These are phyloP conservation scores for Arachis hypogaea DNA, from an alignment of 306 rosid genomes.

Conservation along the genomic window DNA sequence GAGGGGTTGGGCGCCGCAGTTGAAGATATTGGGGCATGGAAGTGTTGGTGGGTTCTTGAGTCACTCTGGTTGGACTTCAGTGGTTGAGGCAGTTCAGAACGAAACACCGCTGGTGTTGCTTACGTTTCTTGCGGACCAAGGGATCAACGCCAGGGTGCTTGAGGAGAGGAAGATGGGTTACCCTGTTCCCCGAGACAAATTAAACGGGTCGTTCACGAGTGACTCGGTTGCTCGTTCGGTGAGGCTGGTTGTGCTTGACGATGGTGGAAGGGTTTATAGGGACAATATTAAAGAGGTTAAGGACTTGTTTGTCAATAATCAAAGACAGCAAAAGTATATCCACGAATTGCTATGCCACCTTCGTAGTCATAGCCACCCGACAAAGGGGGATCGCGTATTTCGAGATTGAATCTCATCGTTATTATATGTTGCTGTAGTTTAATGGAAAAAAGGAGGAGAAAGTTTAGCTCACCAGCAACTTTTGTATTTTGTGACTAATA, in stretches of 20 bases:
- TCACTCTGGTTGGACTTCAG: conserved; percentile 59
- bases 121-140: conserved; percentile 38
- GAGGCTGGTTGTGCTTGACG: conserved; percentile 40
- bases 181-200: conserved; percentile 36
- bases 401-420: too few species aligned
- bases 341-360: conserved; percentile 31
- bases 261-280: conserved; percentile 44
- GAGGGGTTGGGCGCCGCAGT: conserved; percentile 48
- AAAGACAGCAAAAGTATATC: conserved; percentile 27
- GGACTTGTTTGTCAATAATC: conserved; percentile 26
- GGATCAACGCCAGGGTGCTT: conserved; percentile 42
- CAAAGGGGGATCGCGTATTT: too few species aligned
- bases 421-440: too few species aligned
- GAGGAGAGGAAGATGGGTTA: conserved; percentile 49
- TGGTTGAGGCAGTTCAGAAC: conserved; percentile 42
- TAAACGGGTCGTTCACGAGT: conserved; percentile 44
- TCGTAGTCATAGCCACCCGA: too few species aligned
- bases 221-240: conserved; percentile 44
- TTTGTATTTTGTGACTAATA: too few species aligned
- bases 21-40: conserved; percentile 46
- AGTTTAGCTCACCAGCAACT: too few species aligned
- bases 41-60: conserved; percentile 51
- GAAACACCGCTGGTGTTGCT: conserved; percentile 37
- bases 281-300: conserved; percentile 46
- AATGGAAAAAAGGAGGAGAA: too few species aligned